Conservation (phyloP, 768 basidiomycete species). For the Cyclocybe aegerita region DNA sequence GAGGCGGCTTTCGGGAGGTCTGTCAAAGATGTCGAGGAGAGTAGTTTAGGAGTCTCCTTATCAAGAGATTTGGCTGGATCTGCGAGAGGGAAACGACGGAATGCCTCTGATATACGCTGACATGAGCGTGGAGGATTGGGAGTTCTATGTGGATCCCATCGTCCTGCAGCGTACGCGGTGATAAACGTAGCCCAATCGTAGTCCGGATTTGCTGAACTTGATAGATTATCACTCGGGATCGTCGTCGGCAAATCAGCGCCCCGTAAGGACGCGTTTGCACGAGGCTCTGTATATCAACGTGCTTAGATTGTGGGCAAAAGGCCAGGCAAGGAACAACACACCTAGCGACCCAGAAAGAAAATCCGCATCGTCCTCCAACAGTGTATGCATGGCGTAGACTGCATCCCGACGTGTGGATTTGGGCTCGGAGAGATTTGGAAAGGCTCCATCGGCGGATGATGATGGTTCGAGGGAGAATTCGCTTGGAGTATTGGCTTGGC, state of each 20-base stretch:
- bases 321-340: background rate
- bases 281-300: too few species aligned
- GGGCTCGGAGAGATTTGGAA: background rate
- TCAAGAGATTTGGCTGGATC: too few species aligned
- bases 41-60: too few species aligned
- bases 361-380: constrained; percentile 12
- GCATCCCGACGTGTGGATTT: background rate
- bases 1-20: constrained; percentile 1
- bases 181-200: constrained; percentile 78
- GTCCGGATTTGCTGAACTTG: constrained; percentile 19
- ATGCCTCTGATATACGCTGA: constrained; percentile 11
- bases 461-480: too few species aligned
- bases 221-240: background rate
- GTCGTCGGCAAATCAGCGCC: background rate
- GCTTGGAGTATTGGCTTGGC: background rate
- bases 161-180: constrained; percentile 70
- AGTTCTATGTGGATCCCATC: constrained; percentile 76
- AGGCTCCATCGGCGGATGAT: constrained; percentile 1
- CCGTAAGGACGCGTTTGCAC: too few species aligned
- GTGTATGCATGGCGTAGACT: constrained; percentile 8
- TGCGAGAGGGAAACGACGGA: constrained; percentile 20
- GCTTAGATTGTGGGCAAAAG: too few species aligned
- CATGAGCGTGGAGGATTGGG: constrained; percentile 54
- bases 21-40: background rate
- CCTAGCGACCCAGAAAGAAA: background rate